Evolutionary conservation across 2,329 filamentous ascomycete species (phyloP).

Genomic region (Chaetothyriales sp.): DNA sequence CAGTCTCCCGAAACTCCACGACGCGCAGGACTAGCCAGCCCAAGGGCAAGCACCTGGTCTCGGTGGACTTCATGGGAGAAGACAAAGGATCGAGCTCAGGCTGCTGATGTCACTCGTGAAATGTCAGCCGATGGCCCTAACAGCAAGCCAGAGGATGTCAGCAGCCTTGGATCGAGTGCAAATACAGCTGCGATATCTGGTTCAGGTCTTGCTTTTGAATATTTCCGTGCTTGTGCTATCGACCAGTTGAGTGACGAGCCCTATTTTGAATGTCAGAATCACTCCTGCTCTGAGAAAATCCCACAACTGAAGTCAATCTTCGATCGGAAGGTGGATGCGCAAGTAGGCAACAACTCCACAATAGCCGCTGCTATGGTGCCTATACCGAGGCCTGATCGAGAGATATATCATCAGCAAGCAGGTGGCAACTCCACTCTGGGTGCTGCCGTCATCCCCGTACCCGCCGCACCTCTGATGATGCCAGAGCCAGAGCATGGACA

Average conservation of each 20-base stretch:
- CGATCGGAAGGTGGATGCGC: constrained; percentile 18
- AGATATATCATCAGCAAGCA: not conserved
- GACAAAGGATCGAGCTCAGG: constrained; percentile 3
- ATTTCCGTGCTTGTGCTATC: constrained; percentile 30
- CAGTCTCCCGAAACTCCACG: constrained; percentile 25
- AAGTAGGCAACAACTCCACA: not conserved
- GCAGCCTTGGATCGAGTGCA: not conserved
- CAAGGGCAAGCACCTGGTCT: constrained; percentile 16
- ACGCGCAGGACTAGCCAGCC: constrained; percentile 13
- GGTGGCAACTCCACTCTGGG: not conserved
- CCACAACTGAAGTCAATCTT: constrained; percentile 13
- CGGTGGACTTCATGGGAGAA: constrained; percentile 18
- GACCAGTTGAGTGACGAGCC: constrained; percentile 29
- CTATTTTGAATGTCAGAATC: constrained; percentile 32
- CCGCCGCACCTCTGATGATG: not conserved
- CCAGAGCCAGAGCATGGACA: not conserved
- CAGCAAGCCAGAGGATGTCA: not conserved
- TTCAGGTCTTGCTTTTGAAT: constrained; percentile 17
- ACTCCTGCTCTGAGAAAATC: constrained; percentile 24
- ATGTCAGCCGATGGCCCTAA: not conserved
- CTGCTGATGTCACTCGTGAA: not conserved
- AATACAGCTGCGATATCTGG: not conserved
- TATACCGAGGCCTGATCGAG: not conserved
- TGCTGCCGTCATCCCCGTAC: not conserved
- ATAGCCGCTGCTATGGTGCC: not conserved